Evolutionary conservation across 192 early-diverging fungal species (phyloP).

Genomic region (Chytriomyces sp.): DNA sequence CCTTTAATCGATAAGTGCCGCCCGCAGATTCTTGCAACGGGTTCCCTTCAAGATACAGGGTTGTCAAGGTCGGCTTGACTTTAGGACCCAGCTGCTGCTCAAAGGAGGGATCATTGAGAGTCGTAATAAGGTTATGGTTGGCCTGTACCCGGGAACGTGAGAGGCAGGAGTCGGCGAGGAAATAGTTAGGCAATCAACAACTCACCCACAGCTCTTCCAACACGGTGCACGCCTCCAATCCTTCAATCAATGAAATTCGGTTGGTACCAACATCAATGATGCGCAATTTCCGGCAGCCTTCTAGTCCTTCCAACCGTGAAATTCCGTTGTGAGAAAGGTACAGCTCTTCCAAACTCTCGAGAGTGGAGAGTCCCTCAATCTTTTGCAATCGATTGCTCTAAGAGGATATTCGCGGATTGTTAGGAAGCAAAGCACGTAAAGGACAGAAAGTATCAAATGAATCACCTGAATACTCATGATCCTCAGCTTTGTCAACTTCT

Average conservation of each 20-base stretch:
- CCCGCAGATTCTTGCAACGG: constrained; percentile 79
- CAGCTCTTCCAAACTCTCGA: constrained; percentile 80
- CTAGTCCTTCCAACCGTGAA: constrained; percentile 73
- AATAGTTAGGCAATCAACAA: not conserved
- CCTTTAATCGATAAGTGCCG: constrained; percentile 82
- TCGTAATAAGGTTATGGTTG: constrained; percentile 73
- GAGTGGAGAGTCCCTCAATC: constrained; percentile 72
- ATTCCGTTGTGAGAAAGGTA: constrained; percentile 95
- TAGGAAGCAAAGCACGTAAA: constrained; percentile 4
- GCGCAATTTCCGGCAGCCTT: constrained; percentile 68
- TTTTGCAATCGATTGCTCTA: constrained; percentile 81
- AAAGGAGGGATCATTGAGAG: constrained; percentile 69
- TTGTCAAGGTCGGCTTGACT: constrained; percentile 58
- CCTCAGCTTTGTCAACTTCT: constrained; percentile 53
- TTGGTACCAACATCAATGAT: constrained; percentile 91
- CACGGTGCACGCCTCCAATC: constrained; percentile 64
- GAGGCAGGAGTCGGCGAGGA: not conserved
- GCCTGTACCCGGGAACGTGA: constrained; percentile 49
- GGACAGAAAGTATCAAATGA: constrained; percentile 22
- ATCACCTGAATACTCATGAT: constrained; percentile 51
- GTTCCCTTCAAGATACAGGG: constrained; percentile 95
- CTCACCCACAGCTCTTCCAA: constrained; percentile 91
- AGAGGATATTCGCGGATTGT: too few species aligned
- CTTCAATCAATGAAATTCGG: constrained; percentile 69
- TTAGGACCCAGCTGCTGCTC: constrained; percentile 65